Evolutionary conservation across 2,329 filamentous ascomycete genomes (phyloP).

Genomic region (Monilinia fructigena): DNA sequence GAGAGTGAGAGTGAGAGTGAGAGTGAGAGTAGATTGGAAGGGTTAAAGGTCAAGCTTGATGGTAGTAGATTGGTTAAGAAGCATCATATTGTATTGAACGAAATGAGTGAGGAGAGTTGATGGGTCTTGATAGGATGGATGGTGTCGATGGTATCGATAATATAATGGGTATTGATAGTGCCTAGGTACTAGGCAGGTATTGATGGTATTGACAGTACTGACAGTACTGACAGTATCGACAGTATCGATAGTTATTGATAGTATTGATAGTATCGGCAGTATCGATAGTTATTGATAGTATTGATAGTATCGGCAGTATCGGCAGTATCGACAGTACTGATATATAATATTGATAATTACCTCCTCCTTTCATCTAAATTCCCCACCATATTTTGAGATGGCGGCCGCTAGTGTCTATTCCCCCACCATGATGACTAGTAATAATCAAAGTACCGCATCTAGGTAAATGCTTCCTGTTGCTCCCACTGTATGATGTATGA

Average conservation of each 20-base stretch:
- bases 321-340: background rate
- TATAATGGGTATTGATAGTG: no score
- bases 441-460: no score
- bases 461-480: no score
- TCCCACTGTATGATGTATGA: no score
- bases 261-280: no score
- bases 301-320: no score
- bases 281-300: background rate
- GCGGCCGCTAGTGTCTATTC: background rate
- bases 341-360: background rate
- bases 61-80: background rate
- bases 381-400: background rate
- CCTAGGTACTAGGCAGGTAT: no score
- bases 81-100: background rate
- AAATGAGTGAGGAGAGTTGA: no score
- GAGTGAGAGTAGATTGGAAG: background rate
- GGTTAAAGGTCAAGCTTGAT: background rate
- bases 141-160: background rate
- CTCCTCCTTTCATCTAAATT: background rate
- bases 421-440: background rate
- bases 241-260: no score
- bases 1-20: background rate
- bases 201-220: background rate
- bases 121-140: no score
- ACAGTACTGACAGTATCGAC: no score